Evolutionary conservation across 1,284 basidiomycete species (phyloP), one percentile per base, ranked within the genome.

Genomic region (Agaricales sp.): DNA sequence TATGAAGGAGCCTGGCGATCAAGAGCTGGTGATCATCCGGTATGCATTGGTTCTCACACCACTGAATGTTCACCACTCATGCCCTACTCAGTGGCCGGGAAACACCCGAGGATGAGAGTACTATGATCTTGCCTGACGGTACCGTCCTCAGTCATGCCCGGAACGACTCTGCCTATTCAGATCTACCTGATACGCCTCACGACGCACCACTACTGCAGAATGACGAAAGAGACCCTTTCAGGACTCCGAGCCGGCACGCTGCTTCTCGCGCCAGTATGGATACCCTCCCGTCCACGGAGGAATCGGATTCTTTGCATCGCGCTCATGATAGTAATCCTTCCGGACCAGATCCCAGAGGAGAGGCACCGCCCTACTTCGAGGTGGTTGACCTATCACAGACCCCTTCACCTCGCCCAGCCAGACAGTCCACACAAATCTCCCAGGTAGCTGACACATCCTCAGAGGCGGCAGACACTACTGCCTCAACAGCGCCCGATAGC

Each of bases 1-100:
- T 53, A 77, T 69, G 66, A 77, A 76, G 58, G 75, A 78, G 54
- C 73, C 76, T 0, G 77, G 75, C 3, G 75, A 77, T 37, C 67
- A 72, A 30, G 75, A 78, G 56, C 62, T 78, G 26, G 77, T 79
- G 8, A 70, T 78, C 48, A 70, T 69, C 46, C 63, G 71, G 76
- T 77, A 54, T 49, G 62, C 47, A 6, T 18, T 22, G 22, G 35
- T 46, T 45, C 30, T n/a, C 30, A n/a, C n/a, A n/a, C n/a, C n/a
- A n/a, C n/a, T 30, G 19, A 20, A 4, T 16, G 11, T 8, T 26
- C 16, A 21, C 3, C 35, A 8, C 30, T 35, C 30, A 50, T 24
- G 4, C 24, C 21, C n/a, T 18, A 23, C 43, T 13, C 21, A 45
- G 48, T 22, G 30, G 47, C 19, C 38, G 37, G 16, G 48, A 45